phyloP scores from a whole-genome alignment of 2,329 filamentous ascomycete species.

The Cryphonectria parasitica region DNA sequence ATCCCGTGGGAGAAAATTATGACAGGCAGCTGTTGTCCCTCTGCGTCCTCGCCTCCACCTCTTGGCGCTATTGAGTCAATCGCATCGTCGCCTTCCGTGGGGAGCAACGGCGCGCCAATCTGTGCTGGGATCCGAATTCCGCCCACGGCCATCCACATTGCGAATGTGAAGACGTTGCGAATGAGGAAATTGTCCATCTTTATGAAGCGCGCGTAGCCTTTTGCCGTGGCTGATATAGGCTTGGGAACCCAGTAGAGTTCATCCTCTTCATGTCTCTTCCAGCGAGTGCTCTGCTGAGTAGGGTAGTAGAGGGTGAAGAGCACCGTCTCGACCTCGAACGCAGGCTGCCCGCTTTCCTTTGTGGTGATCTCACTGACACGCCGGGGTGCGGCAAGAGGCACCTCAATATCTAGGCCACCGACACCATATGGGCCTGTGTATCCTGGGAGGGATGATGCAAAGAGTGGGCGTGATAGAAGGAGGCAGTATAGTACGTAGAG shows the following conservation, averaged over 20 bases:
- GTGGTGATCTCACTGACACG: constrained; percentile 15
- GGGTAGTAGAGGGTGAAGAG: constrained; percentile 30
- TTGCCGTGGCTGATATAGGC: constrained; percentile 24
- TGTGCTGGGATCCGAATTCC: constrained; percentile 21
- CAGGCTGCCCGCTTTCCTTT: constrained; percentile 17
- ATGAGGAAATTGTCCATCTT: constrained; percentile 25
- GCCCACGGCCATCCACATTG: constrained; percentile 24
- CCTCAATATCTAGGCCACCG: constrained; percentile 25
- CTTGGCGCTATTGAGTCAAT: neutral
- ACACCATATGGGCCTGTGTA: constrained; percentile 26
- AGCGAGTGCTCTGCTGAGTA: neutral
- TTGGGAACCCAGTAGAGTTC: constrained; percentile 25
- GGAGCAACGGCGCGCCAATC: constrained; percentile 22
- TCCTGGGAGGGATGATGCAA: constrained; percentile 15
- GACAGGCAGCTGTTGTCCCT: constrained; percentile 42
- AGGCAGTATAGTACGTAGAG: constrained; percentile 18
- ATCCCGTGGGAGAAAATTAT: constrained; percentile 58
- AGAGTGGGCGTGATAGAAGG: constrained; percentile 10
- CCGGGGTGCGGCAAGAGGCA: constrained; percentile 15
- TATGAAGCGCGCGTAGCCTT: constrained; percentile 25
- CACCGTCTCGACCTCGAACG: constrained; percentile 29
- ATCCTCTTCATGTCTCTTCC: neutral
- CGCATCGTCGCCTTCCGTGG: neutral
- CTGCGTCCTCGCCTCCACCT: neutral
- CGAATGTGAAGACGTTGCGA: constrained; percentile 10